Base-by-base conservation (phyloP, 2,329 filamentous ascomycete species). In the Penicillium sp. region DNA sequence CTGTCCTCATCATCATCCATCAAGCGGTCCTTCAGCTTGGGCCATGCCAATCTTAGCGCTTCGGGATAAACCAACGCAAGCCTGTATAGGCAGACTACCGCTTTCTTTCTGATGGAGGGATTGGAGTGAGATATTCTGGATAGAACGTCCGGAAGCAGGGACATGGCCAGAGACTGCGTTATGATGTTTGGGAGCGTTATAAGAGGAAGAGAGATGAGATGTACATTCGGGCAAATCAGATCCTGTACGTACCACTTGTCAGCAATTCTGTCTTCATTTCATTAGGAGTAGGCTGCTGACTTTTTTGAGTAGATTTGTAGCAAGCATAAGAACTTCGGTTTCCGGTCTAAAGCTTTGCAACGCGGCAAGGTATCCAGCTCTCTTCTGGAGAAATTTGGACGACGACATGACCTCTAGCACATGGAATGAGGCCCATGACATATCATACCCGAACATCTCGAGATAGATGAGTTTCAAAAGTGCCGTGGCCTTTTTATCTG, bases 351-450 rank as follows among this genome's bases (percentile, higher is more conserved):
- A 99, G 82, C 91, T 98, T 83, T 99, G 95, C 31, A 97, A 93
- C 8, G 95, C 95, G 15, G 91, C 94, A 21, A 99, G 84, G 76
- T 99, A 99, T 61, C 94, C 95, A 49, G 97, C 92, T 67, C 94
- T 87, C 80, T 99, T 99, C 79, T 97, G 94, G 69, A 93, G 86
- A 77, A 96, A 96, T 76, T 97, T 98, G 52, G 90, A 85, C 45
- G 92, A 96, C 44, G 93, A 96, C 95, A 99, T 99, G 80, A 99
- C 95, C 81, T 99, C 95, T 52, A 99, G 89, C 56, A 98, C 94
- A 76, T 99, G 92, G 80, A 99, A 99, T 13, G 93, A 93, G 4
- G 95, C 95, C 95, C 95, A 99, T 3, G 94, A 97, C 95, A 99
- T 99, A 79, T 98, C 95, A 76, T 98, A 91, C 15, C 95, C 95